Base-by-base conservation (phyloP, 106 monocot genomes). In the Narthecium ossifragum region DNA sequence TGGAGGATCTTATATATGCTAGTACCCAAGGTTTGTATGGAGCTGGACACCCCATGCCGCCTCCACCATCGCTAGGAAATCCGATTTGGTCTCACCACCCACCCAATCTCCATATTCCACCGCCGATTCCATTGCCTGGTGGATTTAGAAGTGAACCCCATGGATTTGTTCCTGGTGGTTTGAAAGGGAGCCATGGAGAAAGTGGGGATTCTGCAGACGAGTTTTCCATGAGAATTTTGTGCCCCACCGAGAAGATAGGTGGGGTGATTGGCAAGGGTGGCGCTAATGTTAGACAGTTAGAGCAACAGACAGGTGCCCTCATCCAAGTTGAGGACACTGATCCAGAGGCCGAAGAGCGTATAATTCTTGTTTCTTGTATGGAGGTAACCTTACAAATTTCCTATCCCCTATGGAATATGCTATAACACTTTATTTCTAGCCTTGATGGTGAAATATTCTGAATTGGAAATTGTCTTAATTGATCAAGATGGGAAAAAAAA, bases 211-310 rank as follows among this genome's bases (percentile, higher is more conserved):
- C 27, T 45, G 31, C 52, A 6, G 83, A 79, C 32, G 88, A 88
- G 60, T 89, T 84, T 50, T 71, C 68, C 48, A 72, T 89, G 8
- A 77, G 70, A 66, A 61, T 89, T 47, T 51, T 89, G 28, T 89
- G 88, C 51, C 50, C 84, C 49, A 65, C 71, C 45, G 80, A 55
- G 33, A 80, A 65, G 62, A 84, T 89, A 62, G 84, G 84, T 27
- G 68, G 77, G 21, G 66, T 89, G 38, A 89, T 89, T 66, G 88
- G 88, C 1, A 89, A 84, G 46, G 64, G 71, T 62, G 88, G 88
- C 53, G 58, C 40, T 9, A 76, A 69, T 70, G 84, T 89, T 39
- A 69, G 75, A 53, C 80, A 80, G 33, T 45, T 89, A 27, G 84
- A 89, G 62, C 80, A 80, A 12, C 68, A 84, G 15, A 89, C 88